Percentiles rank a stretch among this genome's conserved stretches.
Conservation (phyloP, 2,329 filamentous ascomycete species). For the Ophiostoma ulmi region DNA sequence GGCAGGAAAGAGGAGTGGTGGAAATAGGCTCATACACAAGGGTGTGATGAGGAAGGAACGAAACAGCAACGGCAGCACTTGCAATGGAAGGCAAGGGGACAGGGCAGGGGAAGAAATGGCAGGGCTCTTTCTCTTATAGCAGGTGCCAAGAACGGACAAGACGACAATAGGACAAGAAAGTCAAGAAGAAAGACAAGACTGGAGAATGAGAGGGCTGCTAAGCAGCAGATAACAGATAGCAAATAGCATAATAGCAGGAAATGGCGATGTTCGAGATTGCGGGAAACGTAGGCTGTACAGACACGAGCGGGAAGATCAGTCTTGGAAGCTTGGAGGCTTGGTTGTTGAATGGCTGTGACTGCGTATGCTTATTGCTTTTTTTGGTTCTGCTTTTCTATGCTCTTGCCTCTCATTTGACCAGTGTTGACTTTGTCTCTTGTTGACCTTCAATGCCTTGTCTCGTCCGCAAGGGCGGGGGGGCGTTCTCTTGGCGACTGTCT, state of each 20-base stretch:
- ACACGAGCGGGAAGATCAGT: conserved; percentile 10
- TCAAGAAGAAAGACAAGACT: not conserved
- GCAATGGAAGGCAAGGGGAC: not conserved
- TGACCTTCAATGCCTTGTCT: conserved; percentile 17
- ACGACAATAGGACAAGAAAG: not conserved
- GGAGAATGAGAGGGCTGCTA: not conserved
- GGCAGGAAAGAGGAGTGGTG: not conserved
- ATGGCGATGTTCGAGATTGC: conserved; percentile 22
- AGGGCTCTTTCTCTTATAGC: not conserved
- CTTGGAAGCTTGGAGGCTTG: not conserved
- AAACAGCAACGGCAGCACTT: not conserved
- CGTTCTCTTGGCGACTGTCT: conserved; percentile 19
- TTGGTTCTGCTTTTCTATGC: not conserved
- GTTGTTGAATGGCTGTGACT: not conserved
- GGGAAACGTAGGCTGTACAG: conserved; percentile 12
- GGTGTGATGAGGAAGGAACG: not conserved
- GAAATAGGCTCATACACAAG: not conserved
- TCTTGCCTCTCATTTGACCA: not conserved
- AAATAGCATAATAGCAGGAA: conserved; percentile 19
- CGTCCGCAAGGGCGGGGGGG: conserved; percentile 20
- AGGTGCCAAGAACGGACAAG: not conserved
- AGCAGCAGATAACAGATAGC: too few species aligned
- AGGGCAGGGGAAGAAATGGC: not conserved
- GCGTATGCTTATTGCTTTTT: not conserved
- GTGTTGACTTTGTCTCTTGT: not conserved